Conservation (phyloP, 2,329 filamentous ascomycete genomes). For the Talaromyces atroroseus region DNA sequence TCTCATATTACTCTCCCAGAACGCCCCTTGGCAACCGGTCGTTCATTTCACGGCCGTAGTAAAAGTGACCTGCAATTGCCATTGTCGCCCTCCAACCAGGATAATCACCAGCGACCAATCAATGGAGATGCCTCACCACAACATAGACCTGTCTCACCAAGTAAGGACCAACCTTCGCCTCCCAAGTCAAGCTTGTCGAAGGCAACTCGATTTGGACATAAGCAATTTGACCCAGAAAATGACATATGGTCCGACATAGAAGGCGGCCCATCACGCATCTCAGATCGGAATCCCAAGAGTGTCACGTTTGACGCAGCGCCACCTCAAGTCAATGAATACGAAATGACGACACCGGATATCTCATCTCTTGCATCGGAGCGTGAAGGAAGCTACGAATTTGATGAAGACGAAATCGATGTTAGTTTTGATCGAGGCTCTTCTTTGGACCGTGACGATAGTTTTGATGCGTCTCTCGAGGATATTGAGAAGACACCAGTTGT, state of each 20-base stretch:
- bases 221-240: conserved; percentile 63
- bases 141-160: conserved; percentile 48
- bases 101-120: conserved; percentile 13
- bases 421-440: conserved; percentile 55
- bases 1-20: conserved; percentile 71
- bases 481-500: conserved; percentile 97
- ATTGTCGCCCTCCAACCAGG: conserved; percentile 19
- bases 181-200: conserved; percentile 83
- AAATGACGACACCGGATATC: conserved; percentile 95
- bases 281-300: conserved; percentile 63
- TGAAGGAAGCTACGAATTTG: conserved; percentile 85
- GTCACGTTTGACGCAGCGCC: conserved; percentile 94
- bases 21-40: conserved; percentile 65
- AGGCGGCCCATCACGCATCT: conserved; percentile 60
- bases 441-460: conserved; percentile 73
- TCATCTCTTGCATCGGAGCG: conserved; percentile 84
- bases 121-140: conserved; percentile 10
- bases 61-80: conserved; percentile 64
- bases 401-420: conserved; percentile 65
- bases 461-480: conserved; percentile 91
- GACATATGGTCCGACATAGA: conserved; percentile 65
- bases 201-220: conserved; percentile 53
- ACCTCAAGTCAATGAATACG: conserved; percentile 94
- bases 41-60: conserved; percentile 53
- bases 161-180: conserved; percentile 69